Conservation (phyloP, 1,284 basidiomycete genomes). For the Cerioporus squamosus region DNA sequence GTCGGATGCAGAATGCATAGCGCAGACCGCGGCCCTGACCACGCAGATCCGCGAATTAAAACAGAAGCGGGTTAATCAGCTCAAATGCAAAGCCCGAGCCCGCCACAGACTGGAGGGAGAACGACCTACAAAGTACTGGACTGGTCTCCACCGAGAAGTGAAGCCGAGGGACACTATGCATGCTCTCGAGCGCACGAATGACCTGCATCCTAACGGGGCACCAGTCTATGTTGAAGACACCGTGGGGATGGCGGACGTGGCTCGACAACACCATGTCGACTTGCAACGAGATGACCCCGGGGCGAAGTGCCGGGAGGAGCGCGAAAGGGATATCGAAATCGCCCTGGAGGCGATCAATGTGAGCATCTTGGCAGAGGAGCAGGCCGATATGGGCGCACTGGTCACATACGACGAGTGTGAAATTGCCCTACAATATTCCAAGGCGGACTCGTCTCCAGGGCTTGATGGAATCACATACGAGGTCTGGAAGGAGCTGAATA, state of each 20-base stretch:
- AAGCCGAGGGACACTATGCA: conserved; percentile 1
- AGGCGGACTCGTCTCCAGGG: conserved; percentile 17
- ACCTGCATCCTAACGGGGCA: background rate
- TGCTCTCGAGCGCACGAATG: background rate
- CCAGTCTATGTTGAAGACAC: background rate
- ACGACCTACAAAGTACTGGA: conserved; percentile 38
- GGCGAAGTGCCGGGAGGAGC: background rate
- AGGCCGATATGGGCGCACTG: background rate
- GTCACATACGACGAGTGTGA: background rate
- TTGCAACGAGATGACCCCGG: background rate
- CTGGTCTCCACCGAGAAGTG: conserved; percentile 17
- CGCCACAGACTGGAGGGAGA: conserved; percentile 33
- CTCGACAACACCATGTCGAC: background rate
- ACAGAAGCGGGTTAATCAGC: background rate
- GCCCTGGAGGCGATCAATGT: background rate
- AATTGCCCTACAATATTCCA: background rate
- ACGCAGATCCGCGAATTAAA: background rate
- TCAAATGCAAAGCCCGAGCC: background rate
- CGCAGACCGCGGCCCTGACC: background rate
- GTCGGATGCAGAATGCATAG: background rate
- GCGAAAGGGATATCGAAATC: background rate
- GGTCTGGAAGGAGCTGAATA: conserved; percentile 23
- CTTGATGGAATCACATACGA: conserved; percentile 28
- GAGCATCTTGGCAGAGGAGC: background rate
- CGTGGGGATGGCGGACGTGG: conserved; percentile 1